These are phyloP conservation scores for Fonsecaea pugnacius DNA, from an alignment of 2,329 filamentous ascomycete genomes.

Conservation along the genomic window DNA sequence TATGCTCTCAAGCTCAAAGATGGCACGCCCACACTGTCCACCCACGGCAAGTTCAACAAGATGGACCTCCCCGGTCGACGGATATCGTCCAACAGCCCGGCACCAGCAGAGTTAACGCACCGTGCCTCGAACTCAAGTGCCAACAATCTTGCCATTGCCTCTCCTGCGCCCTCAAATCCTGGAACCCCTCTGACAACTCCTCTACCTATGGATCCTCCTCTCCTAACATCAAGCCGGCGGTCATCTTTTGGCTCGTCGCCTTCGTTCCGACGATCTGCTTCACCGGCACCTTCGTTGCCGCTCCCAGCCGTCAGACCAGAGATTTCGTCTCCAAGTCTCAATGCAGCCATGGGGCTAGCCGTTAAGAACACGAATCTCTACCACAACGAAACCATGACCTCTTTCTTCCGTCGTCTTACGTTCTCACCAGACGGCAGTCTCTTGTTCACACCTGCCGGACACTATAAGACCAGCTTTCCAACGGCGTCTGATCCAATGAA, in stretches of 20 bases:
- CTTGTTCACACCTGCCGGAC: conserved; percentile 89
- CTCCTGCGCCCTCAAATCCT: conserved; percentile 86
- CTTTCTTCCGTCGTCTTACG: conserved; percentile 90
- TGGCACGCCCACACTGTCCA: conserved; percentile 83
- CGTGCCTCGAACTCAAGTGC: conserved; percentile 56
- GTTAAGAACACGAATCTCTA: conserved; percentile 88
- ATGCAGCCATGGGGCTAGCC: conserved; percentile 61
- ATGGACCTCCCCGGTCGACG: conserved; percentile 91
- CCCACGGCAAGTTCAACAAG: conserved; percentile 80
- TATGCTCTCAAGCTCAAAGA: conserved; percentile 97
- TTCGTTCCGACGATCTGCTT: conserved; percentile 82
- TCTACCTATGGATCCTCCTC: conserved; percentile 87
- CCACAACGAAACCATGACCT: conserved; percentile 94
- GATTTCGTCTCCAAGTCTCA: conserved; percentile 75
- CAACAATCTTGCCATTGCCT: conserved; percentile 65
- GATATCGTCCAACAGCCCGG: conserved; percentile 89
- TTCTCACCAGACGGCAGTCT: conserved; percentile 96
- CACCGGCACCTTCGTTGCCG: conserved; percentile 90
- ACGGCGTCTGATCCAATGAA: conserved; percentile 71
- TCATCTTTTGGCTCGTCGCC: conserved; percentile 84
- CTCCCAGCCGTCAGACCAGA: conserved; percentile 95
- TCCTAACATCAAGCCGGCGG: conserved; percentile 87
- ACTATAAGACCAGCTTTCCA: conserved; percentile 81
- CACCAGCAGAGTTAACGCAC: conserved; percentile 79
- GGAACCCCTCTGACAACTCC: conserved; percentile 89